A percentile compares a stretch with the other conserved stretches of the same genome.
These are phyloP conservation scores for Galerina sulciceps DNA, from an alignment of 768 basidiomycete genomes.

Conservation along the genomic window DNA sequence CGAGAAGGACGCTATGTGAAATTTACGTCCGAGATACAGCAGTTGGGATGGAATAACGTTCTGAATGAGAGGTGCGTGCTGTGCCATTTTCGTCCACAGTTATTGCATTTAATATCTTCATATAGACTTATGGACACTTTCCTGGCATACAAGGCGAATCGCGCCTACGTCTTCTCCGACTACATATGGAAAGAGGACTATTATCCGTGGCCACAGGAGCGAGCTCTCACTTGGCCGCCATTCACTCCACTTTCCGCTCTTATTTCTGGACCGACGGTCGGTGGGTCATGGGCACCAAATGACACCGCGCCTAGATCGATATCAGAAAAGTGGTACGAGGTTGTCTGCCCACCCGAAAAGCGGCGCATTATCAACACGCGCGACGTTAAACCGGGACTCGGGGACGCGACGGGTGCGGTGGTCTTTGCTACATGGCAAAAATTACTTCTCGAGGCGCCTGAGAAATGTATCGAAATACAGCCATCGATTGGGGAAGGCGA, in stretches of 20 bases:
- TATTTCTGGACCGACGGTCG: slow-evolving; percentile 45
- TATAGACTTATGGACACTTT: slow-evolving; percentile 51
- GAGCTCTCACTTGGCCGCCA: slow-evolving; percentile 28
- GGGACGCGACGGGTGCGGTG: slow-evolving; percentile 32
- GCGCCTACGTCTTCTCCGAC: slow-evolving; percentile 54
- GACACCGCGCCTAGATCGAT: slow-evolving; percentile 49
- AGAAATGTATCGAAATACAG: slow-evolving; percentile 48
- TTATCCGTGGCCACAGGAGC: slow-evolving; percentile 43
- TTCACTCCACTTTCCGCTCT: slow-evolving; percentile 43
- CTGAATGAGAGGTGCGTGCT: slow-evolving; percentile 50
- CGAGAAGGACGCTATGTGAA: slow-evolving; percentile 49
- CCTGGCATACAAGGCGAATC: slow-evolving; percentile 52
- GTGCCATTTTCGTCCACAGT: not conserved
- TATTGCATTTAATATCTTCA: not conserved
- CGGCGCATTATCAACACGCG: slow-evolving; percentile 41
- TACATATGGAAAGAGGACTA: slow-evolving; percentile 46
- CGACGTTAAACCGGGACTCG: slow-evolving; percentile 41
- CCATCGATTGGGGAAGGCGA: slow-evolving; percentile 36
- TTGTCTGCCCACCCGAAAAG: slow-evolving; percentile 46
- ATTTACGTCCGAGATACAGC: slow-evolving; percentile 44
- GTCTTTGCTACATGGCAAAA: slow-evolving; percentile 45
- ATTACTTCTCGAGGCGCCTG: slow-evolving; percentile 41
- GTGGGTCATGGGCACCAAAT: slow-evolving; percentile 42
- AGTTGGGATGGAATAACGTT: slow-evolving; percentile 56
- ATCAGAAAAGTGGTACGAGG: slow-evolving; percentile 44